phyloP scores from a whole-genome alignment of 108 stramenopile genomes.

The Schizochytrium sp. region DNA sequence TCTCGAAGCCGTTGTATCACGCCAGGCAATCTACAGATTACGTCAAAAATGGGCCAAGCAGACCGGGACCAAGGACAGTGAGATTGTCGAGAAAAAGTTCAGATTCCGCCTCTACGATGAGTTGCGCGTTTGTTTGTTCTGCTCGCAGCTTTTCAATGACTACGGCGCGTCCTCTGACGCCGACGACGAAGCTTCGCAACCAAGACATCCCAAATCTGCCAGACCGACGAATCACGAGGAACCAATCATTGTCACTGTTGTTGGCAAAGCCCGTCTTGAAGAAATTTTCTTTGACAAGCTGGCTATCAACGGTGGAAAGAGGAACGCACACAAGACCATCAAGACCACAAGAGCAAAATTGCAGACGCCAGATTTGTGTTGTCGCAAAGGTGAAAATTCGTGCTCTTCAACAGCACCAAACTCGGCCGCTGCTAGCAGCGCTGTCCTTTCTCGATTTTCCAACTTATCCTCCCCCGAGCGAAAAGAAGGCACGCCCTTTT shows the following conservation, averaged over 20 bases:
- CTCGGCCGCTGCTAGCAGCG: no score
- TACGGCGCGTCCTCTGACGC: background rate
- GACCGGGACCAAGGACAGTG: background rate
- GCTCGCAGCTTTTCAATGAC: background rate
- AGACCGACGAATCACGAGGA: background rate
- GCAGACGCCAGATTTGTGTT: no score
- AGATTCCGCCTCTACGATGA: background rate
- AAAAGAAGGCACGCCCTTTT: background rate
- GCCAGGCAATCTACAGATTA: background rate
- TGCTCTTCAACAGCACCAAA: no score
- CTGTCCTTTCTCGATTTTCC: no score
- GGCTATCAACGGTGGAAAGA: background rate
- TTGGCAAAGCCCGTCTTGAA: background rate
- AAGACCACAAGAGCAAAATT: no score
- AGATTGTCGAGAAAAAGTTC: background rate
- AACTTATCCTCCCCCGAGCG: no score
- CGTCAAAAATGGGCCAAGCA: background rate
- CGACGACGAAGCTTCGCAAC: background rate
- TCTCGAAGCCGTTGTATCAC: background rate
- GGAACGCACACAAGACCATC: background rate
- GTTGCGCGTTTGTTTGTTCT: background rate
- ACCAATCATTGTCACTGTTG: background rate
- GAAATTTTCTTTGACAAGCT: background rate
- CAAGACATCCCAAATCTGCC: background rate
- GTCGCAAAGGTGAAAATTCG: no score